phyloP scores from a whole-genome alignment of 306 rosid species.

The Fragaria iinumae region DNA sequence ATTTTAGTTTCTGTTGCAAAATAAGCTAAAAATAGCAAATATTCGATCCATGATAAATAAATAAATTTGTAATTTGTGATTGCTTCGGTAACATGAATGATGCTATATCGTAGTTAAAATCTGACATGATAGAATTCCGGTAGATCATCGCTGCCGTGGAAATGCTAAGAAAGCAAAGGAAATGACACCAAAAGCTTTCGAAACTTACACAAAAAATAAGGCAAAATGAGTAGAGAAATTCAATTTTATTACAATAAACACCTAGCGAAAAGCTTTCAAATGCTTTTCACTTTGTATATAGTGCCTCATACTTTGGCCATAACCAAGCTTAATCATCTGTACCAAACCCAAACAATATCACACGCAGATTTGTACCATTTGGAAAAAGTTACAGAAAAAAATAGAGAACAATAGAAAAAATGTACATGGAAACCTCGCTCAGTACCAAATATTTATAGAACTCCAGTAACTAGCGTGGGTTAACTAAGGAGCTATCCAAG shows the following conservation, averaged over 20 bases:
- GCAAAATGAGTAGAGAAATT: not conserved
- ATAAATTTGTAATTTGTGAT: too few relatives aligned
- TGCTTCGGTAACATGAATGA: not conserved
- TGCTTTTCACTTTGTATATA: constrained; percentile 29
- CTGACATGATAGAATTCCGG: not conserved
- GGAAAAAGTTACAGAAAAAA: constrained; percentile 19
- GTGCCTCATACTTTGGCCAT: constrained; percentile 33
- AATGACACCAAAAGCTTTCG: not conserved
- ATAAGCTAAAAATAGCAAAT: not conserved
- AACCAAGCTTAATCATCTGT: constrained; percentile 34
- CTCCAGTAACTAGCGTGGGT: constrained; percentile 14
- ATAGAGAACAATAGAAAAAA: constrained; percentile 20
- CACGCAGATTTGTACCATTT: constrained; percentile 31
- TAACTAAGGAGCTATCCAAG: constrained; percentile 22
- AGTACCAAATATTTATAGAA: constrained; percentile 27
- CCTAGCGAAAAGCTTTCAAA: constrained; percentile 13
- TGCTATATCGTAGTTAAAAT: not conserved
- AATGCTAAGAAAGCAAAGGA: not conserved
- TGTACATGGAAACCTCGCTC: constrained; percentile 54
- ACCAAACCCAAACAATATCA: constrained; percentile 44
- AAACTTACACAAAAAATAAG: not conserved
- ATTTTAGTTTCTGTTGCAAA: not conserved
- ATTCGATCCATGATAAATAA: too few relatives aligned
- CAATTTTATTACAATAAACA: constrained; percentile 28
- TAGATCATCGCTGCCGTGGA: not conserved